Evolutionary conservation across 495 filamentous ascomycete species (phyloP), one percentile per base, ranked within the genome.

Genomic region (Trichocladium uniseriatum): DNA sequence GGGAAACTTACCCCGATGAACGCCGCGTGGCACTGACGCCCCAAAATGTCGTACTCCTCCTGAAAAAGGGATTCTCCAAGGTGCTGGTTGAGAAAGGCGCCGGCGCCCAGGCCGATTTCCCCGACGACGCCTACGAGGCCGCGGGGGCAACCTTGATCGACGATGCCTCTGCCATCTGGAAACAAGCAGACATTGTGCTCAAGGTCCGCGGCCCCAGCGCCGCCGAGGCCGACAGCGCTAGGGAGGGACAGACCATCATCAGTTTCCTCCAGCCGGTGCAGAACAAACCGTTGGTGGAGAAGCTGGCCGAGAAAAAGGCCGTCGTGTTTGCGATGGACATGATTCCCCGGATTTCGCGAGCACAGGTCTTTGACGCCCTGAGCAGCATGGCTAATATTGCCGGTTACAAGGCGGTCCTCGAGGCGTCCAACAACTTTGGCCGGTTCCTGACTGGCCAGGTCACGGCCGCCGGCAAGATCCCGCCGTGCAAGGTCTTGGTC

Each of bases 321-420:
- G 86, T 81, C 7, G 61, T 75, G 3, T 89, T 91, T 58, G 86
- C 86, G 27, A 91, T 91, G 84, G 86, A 91, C 58, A 79, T 86
- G 74, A 81, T 91, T 44, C 86, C 85, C 0, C 78, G 86, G 27
- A 89, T 91, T 54, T 89, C 86, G 0, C 74, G 85, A n/a, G 84
- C 84, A 1, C 84, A 88, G 56, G 77, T 79, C 7, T 91, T 89
- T 58, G 86, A 91, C 66, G 86, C 85, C 11, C 68, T 88, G 53
- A 85, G 82, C 61, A 87, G 83, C 9, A 89, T 89, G 86, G 84
- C 86, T 48, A 91, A 91, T 52, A 91, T 89, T 63, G 84, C 86
- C 16, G 86, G 86, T 5, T 91, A 91, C 66, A 91, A 88, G 62
- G 86, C 84, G 15, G 83, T 91, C 1, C 65, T 91, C 42, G 85